These are phyloP conservation scores for Alternaria postmessia DNA, from an alignment of 2,329 filamentous ascomycete genomes.

Conservation along the genomic window DNA sequence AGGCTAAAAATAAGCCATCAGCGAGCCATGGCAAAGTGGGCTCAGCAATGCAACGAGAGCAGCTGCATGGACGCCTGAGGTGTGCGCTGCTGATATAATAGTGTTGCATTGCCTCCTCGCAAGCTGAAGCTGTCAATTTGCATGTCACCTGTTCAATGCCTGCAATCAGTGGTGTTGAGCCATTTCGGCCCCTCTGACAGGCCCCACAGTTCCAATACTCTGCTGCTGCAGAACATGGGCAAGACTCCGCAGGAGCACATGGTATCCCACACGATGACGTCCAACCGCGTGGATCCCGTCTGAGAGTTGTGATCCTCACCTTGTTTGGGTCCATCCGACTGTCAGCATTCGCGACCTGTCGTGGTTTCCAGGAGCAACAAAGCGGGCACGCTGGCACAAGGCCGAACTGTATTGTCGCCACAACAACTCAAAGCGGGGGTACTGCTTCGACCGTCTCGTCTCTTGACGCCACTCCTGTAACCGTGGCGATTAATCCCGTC, in stretches of 20 bases:
- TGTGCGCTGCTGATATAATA: slow-evolving; percentile 3
- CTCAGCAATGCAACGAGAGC: slow-evolving; percentile 3
- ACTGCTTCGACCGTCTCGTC: background rate
- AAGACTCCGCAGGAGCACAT: slow-evolving; percentile 6
- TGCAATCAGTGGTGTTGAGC: slow-evolving; percentile 8
- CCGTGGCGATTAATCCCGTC: background rate
- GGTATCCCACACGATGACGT: slow-evolving; percentile 19
- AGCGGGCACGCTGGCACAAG: background rate
- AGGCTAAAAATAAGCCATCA: slow-evolving; percentile 3
- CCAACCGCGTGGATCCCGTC: slow-evolving; percentile 5
- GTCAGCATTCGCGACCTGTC: background rate
- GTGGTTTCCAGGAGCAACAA: slow-evolving; percentile 11
- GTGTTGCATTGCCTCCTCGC: slow-evolving; percentile 9
- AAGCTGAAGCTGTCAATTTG: background rate
- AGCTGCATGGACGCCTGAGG: background rate
- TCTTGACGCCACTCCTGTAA: background rate
- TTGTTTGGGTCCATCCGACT: background rate
- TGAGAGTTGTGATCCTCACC: slow-evolving; percentile 1
- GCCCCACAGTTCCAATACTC: slow-evolving; percentile 15
- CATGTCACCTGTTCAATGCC: slow-evolving; percentile 5
- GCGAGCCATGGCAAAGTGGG: slow-evolving; percentile 3
- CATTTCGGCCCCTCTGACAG: slow-evolving; percentile 10
- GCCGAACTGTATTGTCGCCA: background rate
- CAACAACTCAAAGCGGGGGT: background rate
- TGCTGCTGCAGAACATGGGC: slow-evolving; percentile 7